Evolutionary conservation across 306 rosid genomes (phyloP).

Genomic region (Biancaea sappan): DNA sequence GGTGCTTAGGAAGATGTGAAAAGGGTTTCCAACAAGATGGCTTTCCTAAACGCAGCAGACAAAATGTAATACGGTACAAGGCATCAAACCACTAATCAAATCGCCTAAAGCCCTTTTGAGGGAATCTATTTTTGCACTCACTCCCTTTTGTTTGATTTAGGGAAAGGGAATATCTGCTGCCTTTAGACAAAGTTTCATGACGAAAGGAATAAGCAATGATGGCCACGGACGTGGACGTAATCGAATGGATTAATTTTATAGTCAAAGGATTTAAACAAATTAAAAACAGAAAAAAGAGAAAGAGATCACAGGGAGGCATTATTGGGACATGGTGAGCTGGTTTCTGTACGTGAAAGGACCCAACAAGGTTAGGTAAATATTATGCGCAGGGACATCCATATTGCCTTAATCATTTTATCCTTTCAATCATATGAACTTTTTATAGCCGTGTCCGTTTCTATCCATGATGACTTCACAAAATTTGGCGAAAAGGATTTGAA

Average conservation of each 20-base stretch:
- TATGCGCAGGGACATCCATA: conserved; percentile 23
- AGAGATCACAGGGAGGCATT: conserved; percentile 9
- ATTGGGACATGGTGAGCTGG: conserved; percentile 41
- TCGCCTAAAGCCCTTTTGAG: conserved; percentile 31
- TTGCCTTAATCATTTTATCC: conserved; percentile 31
- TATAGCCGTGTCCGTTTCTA: conserved; percentile 31
- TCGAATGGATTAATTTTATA: background rate
- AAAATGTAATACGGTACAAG: conserved; percentile 15
- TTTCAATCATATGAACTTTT: conserved; percentile 23
- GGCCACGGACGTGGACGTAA: conserved; percentile 20
- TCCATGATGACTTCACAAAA: conserved; percentile 12
- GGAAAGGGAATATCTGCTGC: conserved; percentile 49
- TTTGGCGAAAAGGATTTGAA: conserved; percentile 21
- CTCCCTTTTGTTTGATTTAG: conserved; percentile 34
- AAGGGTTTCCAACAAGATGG: conserved; percentile 31
- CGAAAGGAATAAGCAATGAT: conserved; percentile 48
- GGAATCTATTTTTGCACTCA: conserved; percentile 41
- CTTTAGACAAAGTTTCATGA: conserved; percentile 43
- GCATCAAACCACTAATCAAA: conserved; percentile 28
- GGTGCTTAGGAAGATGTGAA: conserved; percentile 31
- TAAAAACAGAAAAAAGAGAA: background rate
- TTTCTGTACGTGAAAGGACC: conserved; percentile 32
- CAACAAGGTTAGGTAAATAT: conserved; percentile 36
- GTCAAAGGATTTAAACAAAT: conserved; percentile 33
- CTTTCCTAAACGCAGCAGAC: conserved; percentile 35